These are phyloP conservation scores for Mycosarcoma maydis DNA, from an alignment of 1,284 basidiomycete species.

Conservation along the genomic window DNA sequence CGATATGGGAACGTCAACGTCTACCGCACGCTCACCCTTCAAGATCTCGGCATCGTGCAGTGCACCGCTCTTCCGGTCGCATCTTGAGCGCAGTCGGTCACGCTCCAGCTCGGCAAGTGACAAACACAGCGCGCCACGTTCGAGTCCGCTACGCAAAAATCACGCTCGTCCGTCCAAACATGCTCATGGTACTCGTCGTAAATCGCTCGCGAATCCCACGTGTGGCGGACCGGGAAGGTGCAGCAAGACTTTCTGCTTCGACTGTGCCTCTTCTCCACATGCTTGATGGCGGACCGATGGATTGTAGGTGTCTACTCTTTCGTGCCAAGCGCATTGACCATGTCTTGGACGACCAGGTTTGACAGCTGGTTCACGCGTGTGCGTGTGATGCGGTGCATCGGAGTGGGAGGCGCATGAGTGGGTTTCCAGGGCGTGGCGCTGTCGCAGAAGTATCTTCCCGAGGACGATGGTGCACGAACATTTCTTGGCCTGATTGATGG, in stretches of 20 bases:
- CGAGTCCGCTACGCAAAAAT: too few species aligned
- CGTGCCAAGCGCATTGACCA: too few species aligned
- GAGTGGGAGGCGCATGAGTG: too few species aligned
- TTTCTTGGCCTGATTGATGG: slow-evolving; percentile 38
- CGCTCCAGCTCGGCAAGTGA: too few species aligned
- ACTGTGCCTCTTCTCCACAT: slow-evolving; percentile 15
- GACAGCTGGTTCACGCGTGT: too few species aligned
- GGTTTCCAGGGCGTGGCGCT: too few species aligned
- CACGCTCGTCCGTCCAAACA: background rate
- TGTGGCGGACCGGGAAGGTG: slow-evolving; percentile 31
- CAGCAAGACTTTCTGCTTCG: slow-evolving; percentile 39
- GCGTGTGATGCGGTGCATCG: too few species aligned
- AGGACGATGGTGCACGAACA: background rate
- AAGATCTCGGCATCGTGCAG: background rate
- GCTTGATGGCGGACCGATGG: too few species aligned
- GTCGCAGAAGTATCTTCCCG: slow-evolving; percentile 1
- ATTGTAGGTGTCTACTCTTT: background rate
- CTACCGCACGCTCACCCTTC: background rate
- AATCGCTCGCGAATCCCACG: too few species aligned
- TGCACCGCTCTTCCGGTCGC: background rate
- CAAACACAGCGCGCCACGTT: background rate
- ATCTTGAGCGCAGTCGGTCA: too few species aligned
- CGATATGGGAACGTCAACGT: too few species aligned
- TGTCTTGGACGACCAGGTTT: too few species aligned
- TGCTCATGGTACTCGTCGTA: background rate